These are phyloP conservation scores for Theileria annulata DNA, from an alignment of 169 alveolate species.

Conservation along the genomic window DNA sequence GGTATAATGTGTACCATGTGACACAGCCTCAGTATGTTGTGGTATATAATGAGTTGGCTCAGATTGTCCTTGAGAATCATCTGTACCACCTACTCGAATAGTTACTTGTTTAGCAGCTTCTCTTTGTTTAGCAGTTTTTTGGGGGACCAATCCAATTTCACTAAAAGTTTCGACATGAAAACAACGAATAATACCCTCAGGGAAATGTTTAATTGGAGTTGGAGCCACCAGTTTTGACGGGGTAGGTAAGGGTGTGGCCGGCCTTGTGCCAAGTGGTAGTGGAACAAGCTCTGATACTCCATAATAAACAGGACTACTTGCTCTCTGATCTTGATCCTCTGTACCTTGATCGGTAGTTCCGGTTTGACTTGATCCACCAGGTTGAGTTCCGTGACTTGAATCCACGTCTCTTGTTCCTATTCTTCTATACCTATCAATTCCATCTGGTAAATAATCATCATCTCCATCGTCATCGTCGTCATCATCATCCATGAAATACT, in stretches of 20 bases:
- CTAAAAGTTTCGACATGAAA: not conserved
- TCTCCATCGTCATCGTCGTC: not conserved
- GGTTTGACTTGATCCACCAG: not conserved
- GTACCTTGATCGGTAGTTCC: not conserved
- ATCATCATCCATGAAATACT: not conserved
- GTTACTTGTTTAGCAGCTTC: not conserved
- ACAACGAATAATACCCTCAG: not conserved
- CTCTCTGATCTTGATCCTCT: not conserved
- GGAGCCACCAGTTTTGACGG: not conserved
- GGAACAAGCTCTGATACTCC: not conserved
- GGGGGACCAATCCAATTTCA: no score
- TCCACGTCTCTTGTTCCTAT: not conserved
- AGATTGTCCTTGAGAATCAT: no score
- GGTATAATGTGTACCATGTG: not conserved
- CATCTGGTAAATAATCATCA: not conserved
- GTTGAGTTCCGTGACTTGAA: not conserved
- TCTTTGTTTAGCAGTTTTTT: not conserved
- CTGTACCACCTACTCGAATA: not conserved
- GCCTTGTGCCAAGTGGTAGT: not conserved
- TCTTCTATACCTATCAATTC: not conserved
- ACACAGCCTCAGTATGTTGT: no score
- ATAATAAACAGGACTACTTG: not conserved
- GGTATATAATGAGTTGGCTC: not conserved
- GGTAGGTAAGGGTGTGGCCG: not conserved
- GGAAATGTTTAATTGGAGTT: not conserved